Percentiles rank a stretch among this genome's conserved stretches.
phyloP scores from a whole-genome alignment of 345 rosid genomes.

The Populus simonii region DNA sequence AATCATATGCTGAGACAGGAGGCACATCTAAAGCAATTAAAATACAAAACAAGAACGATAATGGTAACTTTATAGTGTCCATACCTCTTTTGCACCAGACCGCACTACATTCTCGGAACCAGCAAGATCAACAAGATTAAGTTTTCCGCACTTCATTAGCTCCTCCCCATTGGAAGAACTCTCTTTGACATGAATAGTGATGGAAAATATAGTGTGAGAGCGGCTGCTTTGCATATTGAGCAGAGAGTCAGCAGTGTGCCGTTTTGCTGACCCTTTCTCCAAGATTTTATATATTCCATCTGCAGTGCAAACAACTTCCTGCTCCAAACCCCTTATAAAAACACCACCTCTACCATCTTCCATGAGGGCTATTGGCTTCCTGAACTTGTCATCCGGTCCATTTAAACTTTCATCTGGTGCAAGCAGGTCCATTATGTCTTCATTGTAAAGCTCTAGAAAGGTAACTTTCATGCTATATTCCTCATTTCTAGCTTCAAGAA shows the following conservation, averaged over 20 bases:
- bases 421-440: conserved; percentile 94
- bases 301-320: conserved; percentile 90
- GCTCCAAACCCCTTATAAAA: conserved; percentile 92
- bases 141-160: conserved; percentile 13
- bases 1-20: too few relatives aligned
- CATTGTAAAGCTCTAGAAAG: conserved; percentile 87
- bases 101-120: conserved; percentile 79
- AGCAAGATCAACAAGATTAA: conserved; percentile 17
- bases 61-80: background rate
- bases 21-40: too few relatives aligned
- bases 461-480: conserved; percentile 98
- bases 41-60: background rate
- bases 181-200: conserved; percentile 8
- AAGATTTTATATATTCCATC: conserved; percentile 64
- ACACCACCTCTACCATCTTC: conserved; percentile 99
- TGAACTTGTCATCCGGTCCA: conserved; percentile 81
- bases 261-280: conserved; percentile 15
- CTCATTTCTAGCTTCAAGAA: conserved; percentile 78
- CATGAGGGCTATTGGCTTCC: conserved; percentile 93
- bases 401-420: conserved; percentile 79
- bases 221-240: conserved; percentile 28
- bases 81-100: conserved; percentile 96
- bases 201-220: conserved; percentile 11
- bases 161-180: conserved; percentile 3
- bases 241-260: conserved; percentile 8